Percentiles rank a stretch among this genome's conserved stretches.
These are phyloP conservation scores for Daucus carota DNA, from an alignment of 129 eudicot genomes.

Conservation along the genomic window DH1_v3.0 NC_030381.2:51772501-51773000, in stretches of 20 bases:
- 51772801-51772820: slow-evolving; percentile 50
- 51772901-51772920: neutral
- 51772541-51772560: slow-evolving; percentile 54
- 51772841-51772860: slow-evolving; percentile 12
- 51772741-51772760: slow-evolving; percentile 28
- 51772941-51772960: too few species aligned
- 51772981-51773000: neutral
- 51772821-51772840: slow-evolving; percentile 49
- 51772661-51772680: neutral
- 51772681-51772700: neutral
- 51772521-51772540: slow-evolving; percentile 49
- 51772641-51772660: slow-evolving; percentile 37
- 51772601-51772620: slow-evolving; percentile 38
- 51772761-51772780: slow-evolving; percentile 49
- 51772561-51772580: slow-evolving; percentile 59
- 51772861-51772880: neutral
- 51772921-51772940: too few species aligned
- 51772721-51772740: neutral
- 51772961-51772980: neutral
- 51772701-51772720: neutral
- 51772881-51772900: neutral
- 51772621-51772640: slow-evolving; percentile 48
- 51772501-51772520: slow-evolving; percentile 42
- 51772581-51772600: slow-evolving; percentile 39
- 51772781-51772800: slow-evolving; percentile 45